Conservation (phyloP, 2,329 filamentous ascomycete species). For the Bipolaris sorokiniana region DNA sequence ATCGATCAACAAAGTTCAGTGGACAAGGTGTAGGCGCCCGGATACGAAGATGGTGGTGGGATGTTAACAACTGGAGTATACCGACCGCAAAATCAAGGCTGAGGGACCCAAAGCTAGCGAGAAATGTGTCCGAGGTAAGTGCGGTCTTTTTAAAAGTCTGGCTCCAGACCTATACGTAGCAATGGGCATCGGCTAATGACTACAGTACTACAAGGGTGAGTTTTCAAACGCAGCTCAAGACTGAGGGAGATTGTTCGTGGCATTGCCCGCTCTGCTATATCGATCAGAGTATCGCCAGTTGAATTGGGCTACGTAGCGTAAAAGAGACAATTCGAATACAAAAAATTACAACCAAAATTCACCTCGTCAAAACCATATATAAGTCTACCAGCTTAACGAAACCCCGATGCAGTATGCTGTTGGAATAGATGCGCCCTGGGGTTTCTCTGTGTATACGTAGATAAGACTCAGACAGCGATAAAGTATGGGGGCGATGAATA, state of each 20-base stretch:
- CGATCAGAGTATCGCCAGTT: neutral
- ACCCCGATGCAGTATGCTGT: neutral
- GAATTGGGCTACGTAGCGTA: neutral
- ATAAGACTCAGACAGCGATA: neutral
- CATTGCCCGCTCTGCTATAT: neutral
- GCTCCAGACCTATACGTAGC: conserved; percentile 10
- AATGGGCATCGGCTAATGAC: conserved; percentile 16
- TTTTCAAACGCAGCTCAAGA: conserved; percentile 35
- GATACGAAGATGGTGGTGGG: conserved; percentile 91
- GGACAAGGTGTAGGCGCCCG: conserved; percentile 78
- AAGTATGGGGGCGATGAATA: too few relatives aligned
- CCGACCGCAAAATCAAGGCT: conserved; percentile 31
- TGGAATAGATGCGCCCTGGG: neutral
- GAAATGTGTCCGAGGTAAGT: conserved; percentile 47
- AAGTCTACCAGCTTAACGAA: neutral
- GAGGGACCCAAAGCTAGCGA: conserved; percentile 41
- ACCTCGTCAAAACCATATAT: neutral
- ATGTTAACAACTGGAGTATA: conserved; percentile 82
- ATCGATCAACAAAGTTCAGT: conserved; percentile 75
- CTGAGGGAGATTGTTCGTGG: conserved; percentile 7
- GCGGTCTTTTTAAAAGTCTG: conserved; percentile 41
- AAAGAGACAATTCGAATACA: neutral
- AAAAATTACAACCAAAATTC: neutral
- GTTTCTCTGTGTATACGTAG: neutral
- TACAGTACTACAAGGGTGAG: conserved; percentile 37